Evolutionary conservation across 1,139 yeast species (phyloP).

Genomic region (Saccharomyces hybrid): DNA sequence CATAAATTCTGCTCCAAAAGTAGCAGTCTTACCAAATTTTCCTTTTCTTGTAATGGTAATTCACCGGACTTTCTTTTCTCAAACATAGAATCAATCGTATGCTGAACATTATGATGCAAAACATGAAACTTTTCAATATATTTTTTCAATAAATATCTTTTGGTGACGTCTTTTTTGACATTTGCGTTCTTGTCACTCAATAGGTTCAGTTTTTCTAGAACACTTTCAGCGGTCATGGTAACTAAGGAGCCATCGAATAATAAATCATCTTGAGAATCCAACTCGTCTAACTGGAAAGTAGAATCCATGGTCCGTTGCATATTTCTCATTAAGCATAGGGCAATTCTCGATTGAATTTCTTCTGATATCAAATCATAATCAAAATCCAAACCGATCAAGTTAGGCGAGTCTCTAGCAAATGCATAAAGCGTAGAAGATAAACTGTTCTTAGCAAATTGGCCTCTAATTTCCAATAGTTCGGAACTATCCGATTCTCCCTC

Average conservation of each 20-base stretch:
- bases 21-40: conserved; percentile 51
- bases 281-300: conserved; percentile 30
- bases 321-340: conserved; percentile 72
- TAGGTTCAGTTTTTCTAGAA: conserved; percentile 34
- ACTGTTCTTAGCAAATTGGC: conserved; percentile 30
- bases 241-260: conserved; percentile 45
- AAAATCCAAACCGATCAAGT: conserved; percentile 61
- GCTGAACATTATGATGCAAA: conserved; percentile 49
- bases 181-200: conserved; percentile 15
- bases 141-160: conserved; percentile 35
- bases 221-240: conserved; percentile 56
- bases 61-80: conserved; percentile 48
- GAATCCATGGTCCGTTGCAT: conserved; percentile 54
- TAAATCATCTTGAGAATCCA: conserved; percentile 37
- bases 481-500: neutral
- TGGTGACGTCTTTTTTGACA: conserved; percentile 32
- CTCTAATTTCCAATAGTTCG: neutral
- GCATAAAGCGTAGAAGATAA: conserved; percentile 57
- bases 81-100: conserved; percentile 51
- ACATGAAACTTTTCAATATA: conserved; percentile 44
- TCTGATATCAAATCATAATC: conserved; percentile 62
- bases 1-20: conserved; percentile 56
- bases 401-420: conserved; percentile 55
- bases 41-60: conserved; percentile 57
- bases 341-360: conserved; percentile 64